Evolutionary conservation across 495 filamentous ascomycete species (phyloP), one percentile per base, ranked within the genome.

Genomic region (Hyaloscypha bicolor): DNA sequence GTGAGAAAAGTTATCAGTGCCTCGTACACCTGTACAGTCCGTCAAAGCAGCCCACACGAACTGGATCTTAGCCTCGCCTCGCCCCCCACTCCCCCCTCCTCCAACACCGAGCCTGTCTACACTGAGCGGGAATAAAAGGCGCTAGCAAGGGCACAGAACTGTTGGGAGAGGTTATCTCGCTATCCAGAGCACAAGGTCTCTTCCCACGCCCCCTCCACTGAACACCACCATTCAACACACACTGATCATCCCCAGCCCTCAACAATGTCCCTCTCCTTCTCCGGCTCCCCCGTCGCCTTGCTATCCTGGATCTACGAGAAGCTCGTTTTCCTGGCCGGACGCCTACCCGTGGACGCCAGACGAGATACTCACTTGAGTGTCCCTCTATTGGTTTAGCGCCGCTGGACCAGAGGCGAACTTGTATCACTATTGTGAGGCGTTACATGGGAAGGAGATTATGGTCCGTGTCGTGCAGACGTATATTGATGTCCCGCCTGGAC

Each of bases 271-370:
- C 84, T 82, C 42, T 80, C 78, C 0, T 77, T 89, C 0, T 73
- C 78, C 9, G 88, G 90, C 70, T 86, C 82, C 25, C 89, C 89
- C 3, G 78, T 88, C 16, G 87, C 78, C 6, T 74, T 86, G 33
- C 74, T 90, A 19, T 80, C 87, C 1, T 91, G 87, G 87, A 86
- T 91, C 55, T 86, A 87, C 59, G 89, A 91, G 74, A 91, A 91
- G 67, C 79, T 91, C 25, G 30, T 80, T 85, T 70, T 81, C 85
- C 63, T 89, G 90, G 87, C 85, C 84, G 1, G 89, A 91, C 66
- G 72, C 67, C 2, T 91, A 90, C 64, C 80, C 83, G 6, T 91
- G 89, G 88, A 87, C 81, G 0, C 83, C 88, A 48, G 88, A 90
- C 58, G 85, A 91, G 72, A 78, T 90, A 39, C 75, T 89, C 35